Percentiles rank a stretch among this genome's conserved stretches.
Conservation (phyloP, 441 rosid genomes). For the Bruguiera hainesii region DNA sequence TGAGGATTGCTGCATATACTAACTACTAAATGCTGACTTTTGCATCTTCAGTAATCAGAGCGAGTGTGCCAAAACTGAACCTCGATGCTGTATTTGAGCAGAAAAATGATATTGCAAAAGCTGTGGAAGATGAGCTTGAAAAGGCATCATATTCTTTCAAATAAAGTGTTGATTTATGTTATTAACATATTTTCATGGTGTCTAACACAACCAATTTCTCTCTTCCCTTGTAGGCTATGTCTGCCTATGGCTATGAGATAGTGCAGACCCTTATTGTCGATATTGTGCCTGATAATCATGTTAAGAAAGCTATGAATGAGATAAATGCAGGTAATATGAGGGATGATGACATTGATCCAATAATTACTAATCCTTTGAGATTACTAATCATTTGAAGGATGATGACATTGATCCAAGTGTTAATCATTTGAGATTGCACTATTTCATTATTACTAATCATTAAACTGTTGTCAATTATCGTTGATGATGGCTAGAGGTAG, state of each 20-base stretch:
- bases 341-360: not conserved
- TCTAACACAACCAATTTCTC: not conserved
- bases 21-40: not conserved
- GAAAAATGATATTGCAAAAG: conserved; percentile 62
- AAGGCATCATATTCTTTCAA: not conserved
- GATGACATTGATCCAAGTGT: not conserved
- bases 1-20: not conserved
- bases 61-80: conserved; percentile 57
- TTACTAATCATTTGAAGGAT: not conserved
- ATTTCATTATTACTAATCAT: no score
- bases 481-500: no score
- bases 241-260: conserved; percentile 62
- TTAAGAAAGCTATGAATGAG: conserved; percentile 64
- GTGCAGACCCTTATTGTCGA: conserved; percentile 56
- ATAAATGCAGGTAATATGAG: conserved; percentile 47
- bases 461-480: no score
- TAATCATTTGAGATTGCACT: no score
- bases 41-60: conserved; percentile 47
- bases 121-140: not conserved
- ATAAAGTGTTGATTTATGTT: not conserved
- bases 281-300: conserved; percentile 51
- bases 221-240: conserved; percentile 44
- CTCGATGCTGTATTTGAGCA: conserved; percentile 60
- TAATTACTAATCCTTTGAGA: no score
- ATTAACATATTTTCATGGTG: not conserved